These are phyloP conservation scores for Talaromyces atroroseus DNA, from an alignment of 2,329 filamentous ascomycete species.

Conservation along the genomic window DNA sequence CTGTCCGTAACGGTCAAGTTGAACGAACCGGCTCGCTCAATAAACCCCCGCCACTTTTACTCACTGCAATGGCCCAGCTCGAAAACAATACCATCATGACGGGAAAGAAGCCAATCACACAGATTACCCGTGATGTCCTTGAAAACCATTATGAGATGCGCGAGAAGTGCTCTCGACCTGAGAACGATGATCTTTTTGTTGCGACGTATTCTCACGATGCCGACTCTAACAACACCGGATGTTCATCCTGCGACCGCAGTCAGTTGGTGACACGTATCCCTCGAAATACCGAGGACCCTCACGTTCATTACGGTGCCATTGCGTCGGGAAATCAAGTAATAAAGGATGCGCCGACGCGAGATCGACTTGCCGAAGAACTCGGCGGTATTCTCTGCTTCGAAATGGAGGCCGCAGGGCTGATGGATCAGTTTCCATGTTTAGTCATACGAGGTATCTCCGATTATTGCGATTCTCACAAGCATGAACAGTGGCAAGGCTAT, in stretches of 20 bases:
- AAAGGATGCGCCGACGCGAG: neutral
- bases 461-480: slow-evolving; percentile 34
- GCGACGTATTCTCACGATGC: neutral
- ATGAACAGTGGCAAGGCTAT: slow-evolving; percentile 31
- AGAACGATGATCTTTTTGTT: neutral
- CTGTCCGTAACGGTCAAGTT: neutral
- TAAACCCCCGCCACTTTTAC: neutral
- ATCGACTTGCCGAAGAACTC: neutral
- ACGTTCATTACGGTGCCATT: neutral
- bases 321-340: neutral
- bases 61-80: neutral
- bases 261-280: neutral
- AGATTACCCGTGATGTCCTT: neutral
- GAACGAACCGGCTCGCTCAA: neutral
- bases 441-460: slow-evolving; percentile 35
- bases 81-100: neutral
- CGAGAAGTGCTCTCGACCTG: neutral
- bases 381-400: slow-evolving; percentile 19
- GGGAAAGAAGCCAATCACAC: neutral
- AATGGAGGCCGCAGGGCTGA: slow-evolving; percentile 24
- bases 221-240: neutral
- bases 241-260: neutral
- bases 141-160: neutral
- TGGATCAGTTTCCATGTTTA: slow-evolving; percentile 28
- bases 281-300: neutral